Percentiles rank a stretch among this genome's conserved stretches.
These are phyloP conservation scores for Avena insularis DNA, from an alignment of 176 grass and related monocot species.

Conservation along the genomic window DNA sequence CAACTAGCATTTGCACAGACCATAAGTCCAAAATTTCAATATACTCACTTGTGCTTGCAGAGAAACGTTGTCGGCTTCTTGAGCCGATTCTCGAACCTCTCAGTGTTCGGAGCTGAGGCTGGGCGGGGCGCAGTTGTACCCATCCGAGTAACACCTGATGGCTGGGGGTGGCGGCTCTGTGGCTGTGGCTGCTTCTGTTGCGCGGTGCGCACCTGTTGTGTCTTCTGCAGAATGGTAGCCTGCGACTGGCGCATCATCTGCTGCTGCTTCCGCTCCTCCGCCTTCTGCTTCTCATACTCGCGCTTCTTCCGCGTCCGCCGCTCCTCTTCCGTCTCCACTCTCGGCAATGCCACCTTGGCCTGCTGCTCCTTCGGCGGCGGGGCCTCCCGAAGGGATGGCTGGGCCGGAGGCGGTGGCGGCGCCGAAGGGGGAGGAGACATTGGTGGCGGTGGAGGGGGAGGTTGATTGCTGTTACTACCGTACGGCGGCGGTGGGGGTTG, in stretches of 20 bases:
- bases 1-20: slow-evolving; percentile 9
- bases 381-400: slow-evolving; percentile 32
- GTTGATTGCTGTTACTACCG: slow-evolving; percentile 43
- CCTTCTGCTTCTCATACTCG: slow-evolving; percentile 87
- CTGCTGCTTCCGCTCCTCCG: slow-evolving; percentile 73
- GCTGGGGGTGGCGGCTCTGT: slow-evolving; percentile 51
- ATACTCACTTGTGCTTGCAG: slow-evolving; percentile 76
- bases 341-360: slow-evolving; percentile 44
- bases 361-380: slow-evolving; percentile 41
- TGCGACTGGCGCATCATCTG: slow-evolving; percentile 81
- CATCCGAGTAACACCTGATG: slow-evolving; percentile 32
- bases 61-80: slow-evolving; percentile 98
- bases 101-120: slow-evolving; percentile 40
- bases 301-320: slow-evolving; percentile 69
- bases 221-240: slow-evolving; percentile 85
- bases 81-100: slow-evolving; percentile 83
- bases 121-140: slow-evolving; percentile 41
- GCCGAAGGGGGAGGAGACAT: slow-evolving; percentile 48
- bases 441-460: slow-evolving; percentile 57
- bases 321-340: slow-evolving; percentile 82
- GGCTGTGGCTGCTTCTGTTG: slow-evolving; percentile 43
- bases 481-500: slow-evolving; percentile 51
- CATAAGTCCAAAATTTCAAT: neutral
- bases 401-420: slow-evolving; percentile 51
- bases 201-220: slow-evolving; percentile 46